Percentiles rank a stretch among this genome's conserved stretches.
These are phyloP conservation scores for Candolleomyces eurysporus DNA, from an alignment of 768 basidiomycete species.

Conservation along the genomic window DNA sequence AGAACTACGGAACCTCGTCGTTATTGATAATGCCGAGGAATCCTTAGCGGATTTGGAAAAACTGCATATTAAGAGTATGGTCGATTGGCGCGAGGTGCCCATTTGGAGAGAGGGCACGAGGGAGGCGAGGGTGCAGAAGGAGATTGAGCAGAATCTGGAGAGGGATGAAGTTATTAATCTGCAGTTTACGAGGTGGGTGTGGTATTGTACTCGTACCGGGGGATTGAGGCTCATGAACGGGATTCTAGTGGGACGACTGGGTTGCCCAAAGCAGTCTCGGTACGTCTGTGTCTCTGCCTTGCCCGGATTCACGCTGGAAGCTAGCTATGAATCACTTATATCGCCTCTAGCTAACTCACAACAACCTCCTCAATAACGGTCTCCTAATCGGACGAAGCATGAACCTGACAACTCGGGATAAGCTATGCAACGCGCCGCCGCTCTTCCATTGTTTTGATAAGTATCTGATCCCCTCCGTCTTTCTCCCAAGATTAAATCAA, in stretches of 20 bases:
- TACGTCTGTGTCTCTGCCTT: slow-evolving; percentile 28
- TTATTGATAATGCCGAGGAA: slow-evolving; percentile 60
- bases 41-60: slow-evolving; percentile 35
- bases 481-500: neutral
- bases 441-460: slow-evolving; percentile 90
- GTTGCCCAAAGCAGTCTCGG: slow-evolving; percentile 79
- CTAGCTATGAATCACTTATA: no score
- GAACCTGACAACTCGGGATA: slow-evolving; percentile 61
- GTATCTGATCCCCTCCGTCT: slow-evolving; percentile 29
- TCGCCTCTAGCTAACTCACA: slow-evolving; percentile 53
- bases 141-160: slow-evolving; percentile 37
- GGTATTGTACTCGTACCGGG: neutral
- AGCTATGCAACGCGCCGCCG: slow-evolving; percentile 81
- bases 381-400: slow-evolving; percentile 70
- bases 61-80: slow-evolving; percentile 44
- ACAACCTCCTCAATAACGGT: slow-evolving; percentile 76
- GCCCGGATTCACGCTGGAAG: slow-evolving; percentile 28
- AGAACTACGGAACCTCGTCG: slow-evolving; percentile 57
- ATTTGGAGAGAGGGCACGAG: slow-evolving; percentile 59
- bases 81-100: slow-evolving; percentile 73
- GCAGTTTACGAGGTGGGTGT: slow-evolving; percentile 75
- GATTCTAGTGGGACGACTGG: slow-evolving; percentile 73
- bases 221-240: neutral
- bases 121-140: slow-evolving; percentile 42
- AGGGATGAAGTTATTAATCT: slow-evolving; percentile 77